phyloP scores from a whole-genome alignment of 129 eudicot genomes.

The Arctium lappa region DNA sequence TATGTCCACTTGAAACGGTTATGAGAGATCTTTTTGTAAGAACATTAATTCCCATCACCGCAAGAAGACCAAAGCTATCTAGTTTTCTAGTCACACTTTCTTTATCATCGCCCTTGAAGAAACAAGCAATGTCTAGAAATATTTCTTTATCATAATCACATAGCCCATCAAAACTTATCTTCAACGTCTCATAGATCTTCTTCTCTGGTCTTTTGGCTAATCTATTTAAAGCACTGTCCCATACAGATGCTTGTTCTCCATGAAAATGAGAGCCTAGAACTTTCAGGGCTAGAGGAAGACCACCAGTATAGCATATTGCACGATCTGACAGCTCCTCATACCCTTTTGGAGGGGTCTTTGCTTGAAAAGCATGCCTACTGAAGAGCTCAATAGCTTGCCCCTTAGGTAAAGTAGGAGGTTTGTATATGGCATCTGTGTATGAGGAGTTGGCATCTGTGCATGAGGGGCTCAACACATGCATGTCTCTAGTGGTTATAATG shows the following conservation, averaged over 20 bases:
- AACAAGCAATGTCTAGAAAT: slow-evolving; percentile 25
- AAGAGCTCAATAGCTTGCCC: neutral
- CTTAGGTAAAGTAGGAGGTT: neutral
- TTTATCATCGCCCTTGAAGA: neutral
- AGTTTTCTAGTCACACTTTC: neutral
- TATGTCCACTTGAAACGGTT: neutral
- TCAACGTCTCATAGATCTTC: neutral
- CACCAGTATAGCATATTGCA: too few relatives aligned
- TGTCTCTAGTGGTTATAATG: neutral
- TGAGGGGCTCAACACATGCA: neutral
- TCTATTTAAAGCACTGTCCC: slow-evolving; percentile 12
- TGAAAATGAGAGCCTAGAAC: too few relatives aligned
- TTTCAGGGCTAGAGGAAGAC: neutral
- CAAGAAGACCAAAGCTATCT: too few relatives aligned
- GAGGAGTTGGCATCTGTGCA: neutral
- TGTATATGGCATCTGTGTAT: neutral
- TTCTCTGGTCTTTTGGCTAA: neutral
- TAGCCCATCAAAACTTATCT: neutral
- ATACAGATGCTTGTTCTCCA: too few relatives aligned
- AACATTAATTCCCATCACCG: too few relatives aligned
- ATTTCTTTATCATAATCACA: neutral
- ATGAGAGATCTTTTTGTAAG: slow-evolving; percentile 11
- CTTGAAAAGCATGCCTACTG: neutral
- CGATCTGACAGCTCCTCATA: neutral
- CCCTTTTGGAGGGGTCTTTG: neutral